These are phyloP conservation scores for Phytophthora idaei DNA, from an alignment of 352 stramenopile species.

Conservation along the genomic window DNA sequence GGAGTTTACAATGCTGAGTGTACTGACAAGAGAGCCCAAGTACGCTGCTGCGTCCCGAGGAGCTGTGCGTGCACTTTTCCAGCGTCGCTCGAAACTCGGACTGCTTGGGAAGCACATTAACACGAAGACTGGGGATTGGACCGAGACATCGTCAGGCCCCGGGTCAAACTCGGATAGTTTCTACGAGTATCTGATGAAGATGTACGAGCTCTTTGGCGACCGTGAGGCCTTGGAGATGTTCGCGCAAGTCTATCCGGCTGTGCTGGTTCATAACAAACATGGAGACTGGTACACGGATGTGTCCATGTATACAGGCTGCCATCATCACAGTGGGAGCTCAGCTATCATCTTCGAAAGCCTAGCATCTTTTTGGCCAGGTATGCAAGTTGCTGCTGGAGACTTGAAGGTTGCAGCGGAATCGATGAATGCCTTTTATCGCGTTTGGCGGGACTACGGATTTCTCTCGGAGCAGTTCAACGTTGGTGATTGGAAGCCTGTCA, in stretches of 20 bases:
- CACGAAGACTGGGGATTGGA: conserved; percentile 87
- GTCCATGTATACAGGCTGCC: conserved; percentile 82
- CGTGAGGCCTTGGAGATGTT: conserved; percentile 94
- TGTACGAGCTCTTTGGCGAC: conserved; percentile 95
- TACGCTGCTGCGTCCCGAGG: conserved; percentile 72
- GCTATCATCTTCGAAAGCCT: conserved; percentile 87
- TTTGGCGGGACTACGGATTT: conserved; percentile 96
- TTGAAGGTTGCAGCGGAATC: conserved; percentile 78
- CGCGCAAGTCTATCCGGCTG: conserved; percentile 64
- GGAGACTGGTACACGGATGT: conserved; percentile 89
- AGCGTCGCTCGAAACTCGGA: conserved; percentile 75
- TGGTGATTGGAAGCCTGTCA: conserved; percentile 70
- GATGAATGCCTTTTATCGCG: conserved; percentile 95
- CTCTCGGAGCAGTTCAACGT: conserved; percentile 97
- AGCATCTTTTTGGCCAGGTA: conserved; percentile 96
- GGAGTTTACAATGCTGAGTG: conserved; percentile 97
- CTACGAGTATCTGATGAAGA: conserved; percentile 98
- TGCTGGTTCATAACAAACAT: conserved; percentile 74
- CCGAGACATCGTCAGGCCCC: conserved; percentile 76
- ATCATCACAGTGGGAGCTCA: conserved; percentile 38
- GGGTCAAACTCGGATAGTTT: conserved; percentile 97
- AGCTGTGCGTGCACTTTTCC: conserved; percentile 80
- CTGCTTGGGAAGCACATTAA: conserved; percentile 98
- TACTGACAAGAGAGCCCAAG: conserved; percentile 66
- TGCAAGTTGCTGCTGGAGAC: conserved; percentile 95